Percentiles rank a stretch among this genome's conserved stretches.
phyloP scores from a whole-genome alignment of 441 rosid species.

The Pelargonium australe region DNA sequence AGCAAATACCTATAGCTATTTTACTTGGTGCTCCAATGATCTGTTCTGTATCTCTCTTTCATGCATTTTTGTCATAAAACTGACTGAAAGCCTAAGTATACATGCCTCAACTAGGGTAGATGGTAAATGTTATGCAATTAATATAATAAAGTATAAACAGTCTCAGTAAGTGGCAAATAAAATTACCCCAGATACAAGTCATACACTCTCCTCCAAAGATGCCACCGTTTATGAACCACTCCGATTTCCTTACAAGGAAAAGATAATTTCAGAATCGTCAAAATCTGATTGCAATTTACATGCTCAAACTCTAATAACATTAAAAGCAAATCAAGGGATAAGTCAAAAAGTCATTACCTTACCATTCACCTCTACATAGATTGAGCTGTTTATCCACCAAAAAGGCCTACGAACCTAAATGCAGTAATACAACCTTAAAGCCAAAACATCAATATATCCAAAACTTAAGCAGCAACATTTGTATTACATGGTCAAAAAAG shows the following conservation, averaged over 20 bases:
- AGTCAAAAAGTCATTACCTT: constrained; percentile 44
- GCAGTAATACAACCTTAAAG: constrained; percentile 21
- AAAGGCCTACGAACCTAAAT: constrained; percentile 87
- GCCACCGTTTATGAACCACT: constrained; percentile 95
- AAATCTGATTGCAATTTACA: constrained; percentile 13
- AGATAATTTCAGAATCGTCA: constrained; percentile 8
- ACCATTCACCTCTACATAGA: constrained; percentile 81
- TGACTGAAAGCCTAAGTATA: too few relatives aligned
- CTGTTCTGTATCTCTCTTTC: too few relatives aligned
- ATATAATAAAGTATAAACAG: constrained; percentile 1
- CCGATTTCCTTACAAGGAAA: constrained; percentile 61
- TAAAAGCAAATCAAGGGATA: constrained; percentile 5
- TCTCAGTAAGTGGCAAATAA: constrained; percentile 10
- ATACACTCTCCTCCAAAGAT: constrained; percentile 92
- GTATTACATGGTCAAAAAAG: neutral
- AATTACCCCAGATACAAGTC: constrained; percentile 88
- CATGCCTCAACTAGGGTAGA: neutral
- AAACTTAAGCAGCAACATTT: constrained; percentile 12
- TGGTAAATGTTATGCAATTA: neutral
- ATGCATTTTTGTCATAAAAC: too few relatives aligned
- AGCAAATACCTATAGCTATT: neutral
- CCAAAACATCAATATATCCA: constrained; percentile 23
- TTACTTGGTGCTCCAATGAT: too few relatives aligned
- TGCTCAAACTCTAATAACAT: constrained; percentile 10
- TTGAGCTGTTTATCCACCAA: constrained; percentile 96